Evolutionary conservation across 2,329 filamentous ascomycete species (phyloP), one percentile per base, ranked within the genome.

Genomic region (Zalaria obscura): DNA sequence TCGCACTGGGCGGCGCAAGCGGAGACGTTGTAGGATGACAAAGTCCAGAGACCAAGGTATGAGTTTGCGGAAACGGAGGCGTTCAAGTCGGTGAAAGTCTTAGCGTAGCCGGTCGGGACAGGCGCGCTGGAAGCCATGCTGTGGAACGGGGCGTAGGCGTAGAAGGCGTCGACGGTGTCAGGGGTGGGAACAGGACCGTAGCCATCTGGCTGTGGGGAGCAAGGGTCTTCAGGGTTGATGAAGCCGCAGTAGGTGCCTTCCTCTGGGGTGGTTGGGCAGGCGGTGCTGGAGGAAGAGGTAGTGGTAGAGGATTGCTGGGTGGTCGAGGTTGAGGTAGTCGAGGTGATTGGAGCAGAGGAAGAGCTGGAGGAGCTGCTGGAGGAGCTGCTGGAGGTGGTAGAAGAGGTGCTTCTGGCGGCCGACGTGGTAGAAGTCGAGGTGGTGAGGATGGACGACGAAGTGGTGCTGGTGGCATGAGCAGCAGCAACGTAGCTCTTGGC

Each of bases 171-270:
- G 25, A 43, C 47, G 27, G 50, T 53, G 47, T 52, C 48, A 4
- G 51, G 50, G 8, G 41, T 31, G 8, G 39, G 40, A 32, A 45
- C 45, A 37, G 60, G 60, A 6, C 55, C 59, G 38, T 56, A 55
- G 18, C 52, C 56, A 40, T 60, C 55, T 9, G 59, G 58, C 45
- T 63, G 59, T 42, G 57, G 52, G 25, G 57, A 53, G 45, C 59
- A 63, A 37, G 58, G 49, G 38, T 62, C 59, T 25, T 58, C 48
- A 5, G 59, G 59, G 45, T 61, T 61, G 49, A 60, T 56, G 47
- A 61, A 61, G 25, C 59, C 58, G 38, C 58, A 59, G 50, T 52
- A 59, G 5, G 56, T 60, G 25, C 56, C 56, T 8, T 47, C 50
- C 43, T 59, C 55, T 11, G 52, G 52, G 4, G 47, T 45, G 5